These are phyloP conservation scores for Selenicereus undatus DNA, from an alignment of 148 eudicot species.

Conservation along the genomic window DNA sequence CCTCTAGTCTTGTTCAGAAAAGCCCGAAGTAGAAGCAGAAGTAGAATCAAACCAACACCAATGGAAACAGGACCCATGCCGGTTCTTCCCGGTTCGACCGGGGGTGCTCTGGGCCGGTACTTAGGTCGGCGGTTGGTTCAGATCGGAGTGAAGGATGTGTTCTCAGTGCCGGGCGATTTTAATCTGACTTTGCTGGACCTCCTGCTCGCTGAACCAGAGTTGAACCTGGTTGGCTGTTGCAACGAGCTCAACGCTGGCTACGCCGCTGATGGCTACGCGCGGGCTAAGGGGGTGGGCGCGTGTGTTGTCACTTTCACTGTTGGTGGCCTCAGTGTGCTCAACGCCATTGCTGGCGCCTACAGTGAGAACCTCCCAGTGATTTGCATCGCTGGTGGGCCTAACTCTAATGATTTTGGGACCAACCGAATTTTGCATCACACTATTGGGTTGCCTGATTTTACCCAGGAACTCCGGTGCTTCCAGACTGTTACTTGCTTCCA, in stretches of 20 bases:
- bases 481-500: slow-evolving; percentile 78
- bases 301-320: slow-evolving; percentile 86
- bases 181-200: slow-evolving; percentile 78
- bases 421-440: slow-evolving; percentile 76
- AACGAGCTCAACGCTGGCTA: slow-evolving; percentile 97
- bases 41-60: neutral
- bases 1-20: neutral
- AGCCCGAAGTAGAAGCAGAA: no score
- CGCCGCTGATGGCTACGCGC: slow-evolving; percentile 90
- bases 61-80: slow-evolving; percentile 5
- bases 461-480: slow-evolving; percentile 74
- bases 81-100: slow-evolving; percentile 2
- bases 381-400: slow-evolving; percentile 90
- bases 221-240: slow-evolving; percentile 71
- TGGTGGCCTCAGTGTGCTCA: slow-evolving; percentile 76
- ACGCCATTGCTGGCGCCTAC: slow-evolving; percentile 82
- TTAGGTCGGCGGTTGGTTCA: slow-evolving; percentile 64
- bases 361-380: slow-evolving; percentile 80
- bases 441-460: slow-evolving; percentile 73
- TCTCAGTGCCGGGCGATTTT: slow-evolving; percentile 84
- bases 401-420: slow-evolving; percentile 77
- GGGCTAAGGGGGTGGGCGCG: slow-evolving; percentile 76
- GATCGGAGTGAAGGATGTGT: slow-evolving; percentile 65
- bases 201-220: slow-evolving; percentile 68
- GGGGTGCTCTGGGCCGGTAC: slow-evolving; percentile 68